phyloP scores from a whole-genome alignment of 345 rosid species.

The Orychophragmus violaceus region DNA sequence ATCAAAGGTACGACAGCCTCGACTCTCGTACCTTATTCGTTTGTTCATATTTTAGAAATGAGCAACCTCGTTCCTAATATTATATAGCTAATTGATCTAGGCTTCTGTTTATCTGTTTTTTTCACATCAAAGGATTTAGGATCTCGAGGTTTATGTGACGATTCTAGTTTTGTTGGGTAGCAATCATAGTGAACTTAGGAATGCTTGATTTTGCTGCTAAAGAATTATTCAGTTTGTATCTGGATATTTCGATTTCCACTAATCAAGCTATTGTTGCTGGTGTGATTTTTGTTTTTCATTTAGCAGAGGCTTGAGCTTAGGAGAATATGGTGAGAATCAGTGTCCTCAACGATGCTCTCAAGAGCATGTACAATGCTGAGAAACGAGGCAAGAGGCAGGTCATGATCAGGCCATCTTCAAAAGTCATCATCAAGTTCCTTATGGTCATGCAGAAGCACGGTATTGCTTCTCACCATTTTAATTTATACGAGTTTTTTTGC shows the following conservation, averaged over 20 bases:
- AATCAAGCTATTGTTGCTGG: neutral
- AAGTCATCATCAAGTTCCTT: slow-evolving; percentile 34
- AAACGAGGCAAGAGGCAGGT: slow-evolving; percentile 35
- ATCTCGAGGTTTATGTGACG: neutral
- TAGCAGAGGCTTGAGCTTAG: slow-evolving; percentile 9
- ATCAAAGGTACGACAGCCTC: neutral
- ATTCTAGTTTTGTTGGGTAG: neutral
- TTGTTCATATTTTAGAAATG: neutral
- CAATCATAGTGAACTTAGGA: neutral
- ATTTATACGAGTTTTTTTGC: neutral
- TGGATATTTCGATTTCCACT: neutral
- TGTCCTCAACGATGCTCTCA: slow-evolving; percentile 33
- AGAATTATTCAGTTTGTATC: neutral
- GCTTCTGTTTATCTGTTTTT: neutral
- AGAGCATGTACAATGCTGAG: slow-evolving; percentile 35
- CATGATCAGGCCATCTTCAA: slow-evolving; percentile 32
- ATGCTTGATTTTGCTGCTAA: neutral
- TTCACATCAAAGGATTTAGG: neutral
- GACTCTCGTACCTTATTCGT: neutral
- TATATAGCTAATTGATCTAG: too few species aligned
- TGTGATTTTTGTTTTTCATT: neutral
- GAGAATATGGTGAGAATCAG: slow-evolving; percentile 29
- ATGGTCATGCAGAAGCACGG: slow-evolving; percentile 37
- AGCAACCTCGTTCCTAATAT: neutral
- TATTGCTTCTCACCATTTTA: neutral